Evolutionary conservation across 2,329 filamentous ascomycete genomes (phyloP).

Genomic region (Xylariomycetidae sp.): DNA sequence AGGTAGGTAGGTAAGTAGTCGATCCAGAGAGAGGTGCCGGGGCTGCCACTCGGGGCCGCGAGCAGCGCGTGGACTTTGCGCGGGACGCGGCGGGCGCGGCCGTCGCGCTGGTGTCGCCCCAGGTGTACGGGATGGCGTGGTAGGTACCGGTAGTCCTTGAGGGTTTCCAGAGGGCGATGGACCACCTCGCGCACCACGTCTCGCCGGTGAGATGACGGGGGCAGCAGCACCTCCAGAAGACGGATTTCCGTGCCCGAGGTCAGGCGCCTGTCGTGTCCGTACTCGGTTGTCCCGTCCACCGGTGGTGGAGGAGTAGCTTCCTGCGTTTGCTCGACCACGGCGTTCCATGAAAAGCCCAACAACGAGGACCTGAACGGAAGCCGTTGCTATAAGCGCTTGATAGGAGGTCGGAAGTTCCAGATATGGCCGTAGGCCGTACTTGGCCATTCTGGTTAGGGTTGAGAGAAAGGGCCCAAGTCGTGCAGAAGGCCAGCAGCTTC

Average conservation of each 20-base stretch:
- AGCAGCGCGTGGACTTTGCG: slow-evolving; percentile 8
- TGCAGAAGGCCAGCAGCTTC: slow-evolving; percentile 3
- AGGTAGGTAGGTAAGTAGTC: slow-evolving; percentile 12
- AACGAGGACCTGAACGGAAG: neutral
- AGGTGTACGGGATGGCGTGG: slow-evolving; percentile 15
- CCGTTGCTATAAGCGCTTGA: neutral
- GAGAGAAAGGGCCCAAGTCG: slow-evolving; percentile 3
- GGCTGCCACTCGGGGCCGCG: slow-evolving; percentile 3
- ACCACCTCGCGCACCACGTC: slow-evolving; percentile 5
- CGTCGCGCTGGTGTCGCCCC: slow-evolving; percentile 10
- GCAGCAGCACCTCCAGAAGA: slow-evolving; percentile 4
- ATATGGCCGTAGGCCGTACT: neutral
- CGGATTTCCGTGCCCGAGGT: slow-evolving; percentile 3
- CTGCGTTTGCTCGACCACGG: neutral
- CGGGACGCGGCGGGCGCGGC: slow-evolving; percentile 5
- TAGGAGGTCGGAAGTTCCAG: neutral
- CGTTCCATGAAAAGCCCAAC: neutral
- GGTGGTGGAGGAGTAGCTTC: neutral
- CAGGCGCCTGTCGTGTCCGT: slow-evolving; percentile 1
- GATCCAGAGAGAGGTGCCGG: slow-evolving; percentile 11
- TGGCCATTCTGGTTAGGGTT: neutral
- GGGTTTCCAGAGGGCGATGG: slow-evolving; percentile 1
- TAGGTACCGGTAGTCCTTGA: slow-evolving; percentile 10
- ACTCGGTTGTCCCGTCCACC: neutral
- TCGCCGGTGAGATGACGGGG: neutral